These are phyloP conservation scores for Penicillium sp. DNA, from an alignment of 2,329 filamentous ascomycete genomes.

Conservation along the genomic window DNA sequence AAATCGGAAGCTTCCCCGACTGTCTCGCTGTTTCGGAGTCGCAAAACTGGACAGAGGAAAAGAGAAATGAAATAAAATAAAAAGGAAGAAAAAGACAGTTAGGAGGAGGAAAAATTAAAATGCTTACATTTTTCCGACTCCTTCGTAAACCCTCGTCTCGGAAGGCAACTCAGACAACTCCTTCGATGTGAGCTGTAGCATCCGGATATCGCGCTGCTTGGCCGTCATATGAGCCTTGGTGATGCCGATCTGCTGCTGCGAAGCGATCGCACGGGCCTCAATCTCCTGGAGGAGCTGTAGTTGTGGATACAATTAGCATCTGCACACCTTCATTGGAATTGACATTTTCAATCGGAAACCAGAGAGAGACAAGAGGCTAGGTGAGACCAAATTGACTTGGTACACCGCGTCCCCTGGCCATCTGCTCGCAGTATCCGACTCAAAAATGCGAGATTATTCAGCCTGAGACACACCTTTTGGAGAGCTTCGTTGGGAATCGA, in stretches of 20 bases:
- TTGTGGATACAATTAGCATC: slow-evolving; percentile 11
- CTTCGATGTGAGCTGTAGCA: slow-evolving; percentile 80
- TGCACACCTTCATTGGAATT: neutral
- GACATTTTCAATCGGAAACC: neutral
- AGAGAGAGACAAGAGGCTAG: neutral
- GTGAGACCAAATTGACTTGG: slow-evolving; percentile 1
- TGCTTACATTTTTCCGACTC: slow-evolving; percentile 91
- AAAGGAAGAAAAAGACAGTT: slow-evolving; percentile 11
- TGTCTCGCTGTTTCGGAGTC: neutral
- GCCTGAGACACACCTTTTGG: slow-evolving; percentile 67
- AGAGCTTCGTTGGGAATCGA: slow-evolving; percentile 91
- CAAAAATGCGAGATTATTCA: neutral
- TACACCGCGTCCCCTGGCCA: neutral
- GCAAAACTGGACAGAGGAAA: neutral
- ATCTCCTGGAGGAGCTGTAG: slow-evolving; percentile 85
- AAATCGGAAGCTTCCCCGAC: neutral
- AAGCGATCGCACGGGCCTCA: slow-evolving; percentile 79
- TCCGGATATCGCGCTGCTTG: slow-evolving; percentile 84
- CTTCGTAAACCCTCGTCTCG: slow-evolving; percentile 83
- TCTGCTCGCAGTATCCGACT: neutral
- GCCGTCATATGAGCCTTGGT: slow-evolving; percentile 78
- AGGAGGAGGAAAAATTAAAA: neutral
- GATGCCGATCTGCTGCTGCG: slow-evolving; percentile 87
- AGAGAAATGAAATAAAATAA: slow-evolving; percentile 20
- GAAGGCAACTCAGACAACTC: slow-evolving; percentile 75